Evolutionary conservation across 495 filamentous ascomycete species (phyloP).

Genomic region (Aspergillus funiculosus): DNA sequence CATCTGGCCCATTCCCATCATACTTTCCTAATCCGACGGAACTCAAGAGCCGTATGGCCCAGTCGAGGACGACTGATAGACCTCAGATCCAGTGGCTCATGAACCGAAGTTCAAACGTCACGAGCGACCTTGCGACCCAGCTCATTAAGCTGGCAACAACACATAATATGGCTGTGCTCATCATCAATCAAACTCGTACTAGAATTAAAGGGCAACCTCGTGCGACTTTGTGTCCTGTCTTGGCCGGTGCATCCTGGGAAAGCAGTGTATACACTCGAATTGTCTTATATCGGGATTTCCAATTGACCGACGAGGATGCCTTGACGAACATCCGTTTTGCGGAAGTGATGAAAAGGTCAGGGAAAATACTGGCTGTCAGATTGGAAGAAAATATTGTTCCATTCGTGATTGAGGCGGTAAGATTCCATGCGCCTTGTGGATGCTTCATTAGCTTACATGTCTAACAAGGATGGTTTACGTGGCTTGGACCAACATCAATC

Average conservation of each 20-base stretch:
- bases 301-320: conserved; percentile 8
- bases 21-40: conserved; percentile 58
- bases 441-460: neutral
- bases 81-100: conserved; percentile 50
- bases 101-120: conserved; percentile 56
- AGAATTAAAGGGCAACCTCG: conserved; percentile 50
- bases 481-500: conserved; percentile 6
- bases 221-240: conserved; percentile 64
- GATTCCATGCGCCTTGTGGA: conserved; percentile 2
- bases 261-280: conserved; percentile 58
- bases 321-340: conserved; percentile 28
- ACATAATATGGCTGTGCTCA: conserved; percentile 58
- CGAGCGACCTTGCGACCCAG: conserved; percentile 49
- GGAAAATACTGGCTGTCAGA: conserved; percentile 28
- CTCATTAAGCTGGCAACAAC: conserved; percentile 66
- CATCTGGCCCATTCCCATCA: conserved; percentile 66
- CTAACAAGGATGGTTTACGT: conserved; percentile 27
- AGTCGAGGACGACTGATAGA: conserved; percentile 29
- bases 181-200: conserved; percentile 67
- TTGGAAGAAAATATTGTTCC: conserved; percentile 33
- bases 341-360: conserved; percentile 43
- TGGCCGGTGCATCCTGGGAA: conserved; percentile 67
- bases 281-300: conserved; percentile 63
- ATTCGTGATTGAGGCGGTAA: conserved; percentile 39
- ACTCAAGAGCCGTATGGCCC: conserved; percentile 28